These are phyloP conservation scores for Emericellopsis terricola DNA, from an alignment of 495 filamentous ascomycete genomes.

Conservation along the genomic window DNA sequence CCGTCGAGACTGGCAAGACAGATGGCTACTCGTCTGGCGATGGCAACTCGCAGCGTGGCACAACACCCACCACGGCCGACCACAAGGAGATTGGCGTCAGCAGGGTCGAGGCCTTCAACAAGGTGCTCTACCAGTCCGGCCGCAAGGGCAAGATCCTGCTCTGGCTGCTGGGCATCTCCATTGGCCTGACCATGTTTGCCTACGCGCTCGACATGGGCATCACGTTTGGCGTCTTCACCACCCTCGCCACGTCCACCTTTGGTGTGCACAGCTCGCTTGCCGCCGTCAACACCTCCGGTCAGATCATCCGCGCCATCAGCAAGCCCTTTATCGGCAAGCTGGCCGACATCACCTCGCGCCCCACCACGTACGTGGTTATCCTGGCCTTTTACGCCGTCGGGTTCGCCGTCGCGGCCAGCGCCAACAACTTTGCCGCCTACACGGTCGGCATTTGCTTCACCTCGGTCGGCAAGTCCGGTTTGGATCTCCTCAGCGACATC, in stretches of 20 bases:
- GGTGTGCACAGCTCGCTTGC: conserved; percentile 1
- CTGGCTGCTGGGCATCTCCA: conserved; percentile 1
- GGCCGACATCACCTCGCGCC: conserved; percentile 3
- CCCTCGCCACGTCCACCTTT: conserved; percentile 1
- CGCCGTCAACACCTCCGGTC: conserved; percentile 1
- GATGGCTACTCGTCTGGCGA: no score
- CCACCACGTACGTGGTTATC: conserved; percentile 1
- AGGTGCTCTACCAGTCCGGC: conserved; percentile 4
- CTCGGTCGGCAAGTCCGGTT: not conserved
- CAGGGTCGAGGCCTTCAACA: conserved; percentile 8
- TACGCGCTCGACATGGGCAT: conserved; percentile 1
- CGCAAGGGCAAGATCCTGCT: not conserved
- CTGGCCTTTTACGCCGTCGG: conserved; percentile 2
- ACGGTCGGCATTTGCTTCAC: not conserved
- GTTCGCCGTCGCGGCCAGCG: conserved; percentile 1
- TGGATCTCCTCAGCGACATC: conserved; percentile 1
- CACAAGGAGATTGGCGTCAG: no score
- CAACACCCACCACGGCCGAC: no score
- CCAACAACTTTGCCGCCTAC: not conserved
- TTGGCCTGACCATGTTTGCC: conserved; percentile 1
- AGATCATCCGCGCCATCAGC: conserved; percentile 1
- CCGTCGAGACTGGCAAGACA: no score
- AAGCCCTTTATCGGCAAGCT: conserved; percentile 4
- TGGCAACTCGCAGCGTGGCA: no score
- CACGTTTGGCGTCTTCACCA: conserved; percentile 1